Conservation (phyloP, 202 grass and related monocot species). For the Brachypodium distachyon region DNA sequence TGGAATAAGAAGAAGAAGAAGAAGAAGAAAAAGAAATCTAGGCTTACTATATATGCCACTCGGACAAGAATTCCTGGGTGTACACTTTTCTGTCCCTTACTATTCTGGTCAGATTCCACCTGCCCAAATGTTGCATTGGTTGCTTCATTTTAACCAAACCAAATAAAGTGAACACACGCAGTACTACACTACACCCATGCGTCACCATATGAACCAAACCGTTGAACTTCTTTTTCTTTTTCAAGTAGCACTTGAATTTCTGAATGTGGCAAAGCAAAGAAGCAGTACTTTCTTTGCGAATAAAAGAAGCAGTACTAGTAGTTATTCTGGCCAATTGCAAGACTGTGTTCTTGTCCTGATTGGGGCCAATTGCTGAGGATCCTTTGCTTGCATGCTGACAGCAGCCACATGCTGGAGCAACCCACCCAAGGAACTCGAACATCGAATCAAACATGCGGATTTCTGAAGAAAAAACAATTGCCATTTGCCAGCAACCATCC, state of each 20-base stretch:
- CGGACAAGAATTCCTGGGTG: slow-evolving; percentile 36
- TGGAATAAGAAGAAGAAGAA: slow-evolving; percentile 9
- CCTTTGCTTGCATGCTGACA: too few species aligned
- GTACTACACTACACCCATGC: neutral
- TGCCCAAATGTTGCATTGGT: slow-evolving; percentile 15
- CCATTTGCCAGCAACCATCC: neutral
- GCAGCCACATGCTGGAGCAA: too few species aligned
- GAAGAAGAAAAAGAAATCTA: slow-evolving; percentile 26
- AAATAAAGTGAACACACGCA: neutral
- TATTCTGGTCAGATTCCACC: slow-evolving; percentile 43
- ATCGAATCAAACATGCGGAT: too few species aligned
- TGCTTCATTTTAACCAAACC: neutral
- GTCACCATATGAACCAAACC: neutral
- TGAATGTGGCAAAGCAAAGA: neutral
- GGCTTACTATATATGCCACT: slow-evolving; percentile 31
- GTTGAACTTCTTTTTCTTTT: too few species aligned
- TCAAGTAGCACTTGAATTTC: neutral
- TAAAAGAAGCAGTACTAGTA: neutral
- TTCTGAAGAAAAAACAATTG: too few species aligned
- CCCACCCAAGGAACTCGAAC: too few species aligned
- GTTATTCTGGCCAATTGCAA: neutral
- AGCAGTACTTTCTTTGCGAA: too few species aligned
- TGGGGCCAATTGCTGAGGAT: too few species aligned
- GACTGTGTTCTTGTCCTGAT: too few species aligned
- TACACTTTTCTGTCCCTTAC: slow-evolving; percentile 35